These are phyloP conservation scores for Borealophlyctis nickersoniae DNA, from an alignment of 192 early-diverging fungal genomes.

Conservation along the genomic window DNA sequence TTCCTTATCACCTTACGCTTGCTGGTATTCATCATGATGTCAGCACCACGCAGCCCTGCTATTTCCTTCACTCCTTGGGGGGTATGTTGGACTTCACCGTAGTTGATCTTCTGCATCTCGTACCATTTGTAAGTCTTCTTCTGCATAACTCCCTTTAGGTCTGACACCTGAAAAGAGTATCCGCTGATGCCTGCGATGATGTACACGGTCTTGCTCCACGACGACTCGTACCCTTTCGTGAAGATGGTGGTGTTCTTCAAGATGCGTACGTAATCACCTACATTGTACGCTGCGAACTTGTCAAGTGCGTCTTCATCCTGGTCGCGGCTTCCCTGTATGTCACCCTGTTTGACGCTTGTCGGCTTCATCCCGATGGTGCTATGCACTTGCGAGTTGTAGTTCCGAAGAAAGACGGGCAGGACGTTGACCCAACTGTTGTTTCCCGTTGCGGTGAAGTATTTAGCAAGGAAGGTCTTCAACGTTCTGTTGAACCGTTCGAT, in stretches of 20 bases:
- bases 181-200: background rate
- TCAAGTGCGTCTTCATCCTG: background rate
- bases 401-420: conserved; percentile 1
- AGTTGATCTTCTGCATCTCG: conserved; percentile 3
- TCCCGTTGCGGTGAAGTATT: background rate
- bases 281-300: background rate
- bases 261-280: conserved; percentile 10
- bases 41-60: background rate
- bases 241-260: background rate
- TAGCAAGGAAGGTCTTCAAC: background rate
- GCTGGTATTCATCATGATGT: background rate
- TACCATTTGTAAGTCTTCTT: background rate
- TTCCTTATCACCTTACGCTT: background rate
- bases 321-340: background rate
- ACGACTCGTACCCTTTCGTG: conserved; percentile 1
- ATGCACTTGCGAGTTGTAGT: conserved; percentile 4
- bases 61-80: background rate
- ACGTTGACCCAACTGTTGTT: conserved; percentile 3
- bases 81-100: conserved; percentile 3
- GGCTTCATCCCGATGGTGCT: background rate
- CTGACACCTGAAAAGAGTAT: background rate
- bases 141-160: background rate
- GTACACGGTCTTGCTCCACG: background rate
- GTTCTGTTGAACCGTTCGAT: conserved; percentile 20
- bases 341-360: background rate